A percentile compares a stretch with the other conserved stretches of the same genome.
These are phyloP conservation scores for Penicillium sp. DNA, from an alignment of 2,329 filamentous ascomycete genomes.

Conservation along the genomic window DNA sequence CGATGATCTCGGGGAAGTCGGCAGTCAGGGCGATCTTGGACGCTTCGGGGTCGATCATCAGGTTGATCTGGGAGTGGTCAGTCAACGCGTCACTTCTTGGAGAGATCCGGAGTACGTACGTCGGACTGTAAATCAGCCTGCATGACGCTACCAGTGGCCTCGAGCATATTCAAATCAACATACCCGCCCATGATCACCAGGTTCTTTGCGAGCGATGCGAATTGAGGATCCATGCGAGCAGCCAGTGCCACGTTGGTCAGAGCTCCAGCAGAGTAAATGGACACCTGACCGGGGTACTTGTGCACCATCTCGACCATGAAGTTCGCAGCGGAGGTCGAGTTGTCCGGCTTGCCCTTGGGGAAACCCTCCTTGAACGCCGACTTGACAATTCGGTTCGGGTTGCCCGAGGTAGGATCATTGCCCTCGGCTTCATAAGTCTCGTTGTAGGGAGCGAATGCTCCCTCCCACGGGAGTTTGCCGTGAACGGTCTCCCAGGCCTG, in stretches of 20 bases:
- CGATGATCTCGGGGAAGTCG: conserved; percentile 47
- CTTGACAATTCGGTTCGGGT: conserved; percentile 43
- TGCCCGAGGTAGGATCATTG: conserved; percentile 47
- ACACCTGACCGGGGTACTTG: conserved; percentile 52
- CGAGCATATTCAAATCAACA: conserved; percentile 44
- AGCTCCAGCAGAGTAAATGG: conserved; percentile 48
- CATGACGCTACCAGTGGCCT: conserved; percentile 26
- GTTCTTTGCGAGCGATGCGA: conserved; percentile 48
- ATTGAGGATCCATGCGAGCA: conserved; percentile 46
- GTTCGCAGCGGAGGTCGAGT: conserved; percentile 40
- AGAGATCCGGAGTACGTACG: conserved; percentile 18
- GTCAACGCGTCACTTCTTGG: conserved; percentile 1
- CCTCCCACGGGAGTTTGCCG: conserved; percentile 48
- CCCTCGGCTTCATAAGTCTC: conserved; percentile 43
- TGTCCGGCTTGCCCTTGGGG: conserved; percentile 44
- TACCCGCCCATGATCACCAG: conserved; percentile 53
- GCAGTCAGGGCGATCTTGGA: conserved; percentile 51
- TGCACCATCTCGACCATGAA: conserved; percentile 51
- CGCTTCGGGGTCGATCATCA: conserved; percentile 53
- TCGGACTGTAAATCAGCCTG: conserved; percentile 30
- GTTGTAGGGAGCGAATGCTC: conserved; percentile 47
- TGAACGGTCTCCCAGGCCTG: conserved; percentile 47
- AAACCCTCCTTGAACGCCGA: conserved; percentile 48
- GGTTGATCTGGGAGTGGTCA: conserved; percentile 41
- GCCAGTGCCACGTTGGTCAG: conserved; percentile 53